Evolutionary conservation across 139 green algal genomes (phyloP).

Genomic region (Closterium sp.): DNA sequence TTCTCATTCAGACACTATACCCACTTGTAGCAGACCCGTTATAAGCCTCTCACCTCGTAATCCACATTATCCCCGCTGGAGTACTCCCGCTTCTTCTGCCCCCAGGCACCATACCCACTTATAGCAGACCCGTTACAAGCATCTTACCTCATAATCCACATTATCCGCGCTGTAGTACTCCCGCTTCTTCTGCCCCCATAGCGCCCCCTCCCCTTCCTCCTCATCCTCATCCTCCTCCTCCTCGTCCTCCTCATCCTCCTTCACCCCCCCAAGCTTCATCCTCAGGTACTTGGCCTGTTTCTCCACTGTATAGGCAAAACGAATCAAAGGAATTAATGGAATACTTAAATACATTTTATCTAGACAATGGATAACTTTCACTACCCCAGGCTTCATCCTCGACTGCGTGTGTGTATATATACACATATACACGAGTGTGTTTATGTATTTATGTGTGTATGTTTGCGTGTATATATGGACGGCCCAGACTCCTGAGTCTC

Average conservation of each 20-base stretch:
- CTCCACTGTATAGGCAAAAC: slow-evolving; percentile 8
- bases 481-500: too few relatives aligned
- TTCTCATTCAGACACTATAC: too few relatives aligned
- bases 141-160: slow-evolving; percentile 38
- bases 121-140: neutral
- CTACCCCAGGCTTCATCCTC: too few relatives aligned
- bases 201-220: too few relatives aligned
- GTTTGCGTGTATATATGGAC: too few relatives aligned
- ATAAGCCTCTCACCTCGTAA: slow-evolving; percentile 20
- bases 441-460: too few relatives aligned
- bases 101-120: too few relatives aligned
- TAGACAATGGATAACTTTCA: too few relatives aligned
- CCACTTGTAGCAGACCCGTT: neutral
- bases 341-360: neutral
- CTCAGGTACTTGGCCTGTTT: slow-evolving; percentile 42
- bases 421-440: too few relatives aligned
- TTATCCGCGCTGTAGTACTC: slow-evolving; percentile 46
- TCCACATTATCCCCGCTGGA: slow-evolving; percentile 45
- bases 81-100: too few relatives aligned
- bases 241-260: slow-evolving; percentile 24
- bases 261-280: slow-evolving; percentile 11
- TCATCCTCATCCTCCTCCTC: slow-evolving; percentile 29
- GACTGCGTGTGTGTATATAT: too few relatives aligned
- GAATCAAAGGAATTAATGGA: neutral
- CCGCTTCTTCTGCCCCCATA: too few relatives aligned